These are phyloP conservation scores for Cladophialophora bantiana DNA, from an alignment of 2,329 filamentous ascomycete genomes.

Conservation along the genomic window DNA sequence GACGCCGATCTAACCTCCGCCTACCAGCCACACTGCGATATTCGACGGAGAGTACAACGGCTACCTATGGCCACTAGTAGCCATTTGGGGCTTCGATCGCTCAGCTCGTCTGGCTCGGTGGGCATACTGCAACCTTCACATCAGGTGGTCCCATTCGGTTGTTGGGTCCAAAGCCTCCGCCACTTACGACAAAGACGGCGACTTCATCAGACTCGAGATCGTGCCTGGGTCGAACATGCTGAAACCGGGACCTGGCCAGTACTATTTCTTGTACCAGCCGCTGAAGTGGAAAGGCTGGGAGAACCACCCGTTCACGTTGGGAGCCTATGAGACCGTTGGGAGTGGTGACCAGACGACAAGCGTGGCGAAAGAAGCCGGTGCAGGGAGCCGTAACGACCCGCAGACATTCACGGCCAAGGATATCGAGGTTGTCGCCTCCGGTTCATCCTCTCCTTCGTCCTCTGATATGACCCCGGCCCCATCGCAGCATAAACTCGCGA, in stretches of 20 bases:
- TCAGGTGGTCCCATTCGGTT: slow-evolving; percentile 43
- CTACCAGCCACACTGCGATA: slow-evolving; percentile 55
- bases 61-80: slow-evolving; percentile 59
- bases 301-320: slow-evolving; percentile 60
- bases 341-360: neutral
- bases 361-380: slow-evolving; percentile 26
- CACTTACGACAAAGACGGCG: slow-evolving; percentile 53
- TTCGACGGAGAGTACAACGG: slow-evolving; percentile 57
- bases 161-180: slow-evolving; percentile 49
- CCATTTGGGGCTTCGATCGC: slow-evolving; percentile 59
- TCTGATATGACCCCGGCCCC: slow-evolving; percentile 16
- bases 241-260: slow-evolving; percentile 53
- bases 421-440: slow-evolving; percentile 11
- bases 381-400: slow-evolving; percentile 18
- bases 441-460: slow-evolving; percentile 14
- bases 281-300: slow-evolving; percentile 56
- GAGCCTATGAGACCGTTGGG: slow-evolving; percentile 38
- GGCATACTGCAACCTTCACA: slow-evolving; percentile 53
- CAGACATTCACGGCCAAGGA: slow-evolving; percentile 34
- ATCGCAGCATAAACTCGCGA: slow-evolving; percentile 1
- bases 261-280: slow-evolving; percentile 60
- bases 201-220: slow-evolving; percentile 58
- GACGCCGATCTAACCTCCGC: slow-evolving; percentile 3
- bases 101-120: slow-evolving; percentile 53
- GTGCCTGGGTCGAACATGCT: slow-evolving; percentile 46